Base-by-base conservation (phyloP, 768 basidiomycete genomes). In the Agaricus blazei region DNA sequence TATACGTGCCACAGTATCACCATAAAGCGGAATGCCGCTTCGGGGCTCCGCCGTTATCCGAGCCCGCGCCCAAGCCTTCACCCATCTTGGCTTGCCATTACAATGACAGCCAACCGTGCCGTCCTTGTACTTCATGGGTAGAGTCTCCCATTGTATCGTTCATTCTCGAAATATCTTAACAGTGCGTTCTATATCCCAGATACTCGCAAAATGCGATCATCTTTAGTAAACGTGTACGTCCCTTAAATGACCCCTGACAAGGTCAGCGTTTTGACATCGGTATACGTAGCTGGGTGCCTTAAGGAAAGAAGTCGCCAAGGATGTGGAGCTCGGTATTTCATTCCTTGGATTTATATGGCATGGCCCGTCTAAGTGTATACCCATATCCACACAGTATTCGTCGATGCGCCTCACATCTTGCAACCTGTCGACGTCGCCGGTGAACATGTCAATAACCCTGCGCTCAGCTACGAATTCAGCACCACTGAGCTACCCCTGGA, bases 201-300 rank as follows among this genome's bases (percentile, higher is more conserved):
- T 85, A 82, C 62, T 78, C 86, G 9, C 88, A 90, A 67, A 91
- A 87, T 61, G 86, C 78, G 7, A 71, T 58, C 27, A 79, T 88
- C 54, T 86, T 89, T 66, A 85, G 79, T 67, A 90, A 87, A 72
- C 76, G 86, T 63, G 88, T 88, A 57, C 68, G 80, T 58, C n/a
- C 9, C 46, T 31, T 19, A 1, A 24, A 26, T 26, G 24, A 50
- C 11, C 23, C 28, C 28, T 26, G 23, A 28, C 14, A 11, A 36
- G 48, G 7, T 50, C 7, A 2, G 15, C 12, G 15, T 8, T 34
- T 8, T 43, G 15, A 43, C 14, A 42, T 15, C 19, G 28, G 44
- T 36, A 28, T 19, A 4, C 50, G 9, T 61, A 91, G 88, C 71
- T 90, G 44, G 87, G 85, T 19, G 88, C 88, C 2, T 71, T 91